These are phyloP conservation scores for Auricularia cornea DNA, from an alignment of 768 basidiomycete species.

Conservation along the genomic window DNA sequence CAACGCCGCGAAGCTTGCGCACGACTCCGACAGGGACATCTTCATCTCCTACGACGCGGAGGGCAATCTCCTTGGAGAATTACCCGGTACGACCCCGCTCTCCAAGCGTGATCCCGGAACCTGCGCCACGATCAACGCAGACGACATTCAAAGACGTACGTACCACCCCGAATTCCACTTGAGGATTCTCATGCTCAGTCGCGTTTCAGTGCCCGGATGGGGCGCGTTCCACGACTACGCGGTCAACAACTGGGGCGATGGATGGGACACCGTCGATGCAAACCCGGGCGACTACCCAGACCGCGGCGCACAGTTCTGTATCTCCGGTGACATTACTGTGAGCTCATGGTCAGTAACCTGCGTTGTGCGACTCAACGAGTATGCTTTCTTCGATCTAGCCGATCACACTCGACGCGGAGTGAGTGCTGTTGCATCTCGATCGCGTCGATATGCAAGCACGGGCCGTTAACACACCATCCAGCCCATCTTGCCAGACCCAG, in stretches of 20 bases:
- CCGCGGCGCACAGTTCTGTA: not conserved
- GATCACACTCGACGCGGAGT: not conserved
- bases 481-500: not conserved
- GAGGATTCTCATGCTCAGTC: no score
- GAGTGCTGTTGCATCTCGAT: not conserved
- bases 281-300: not conserved
- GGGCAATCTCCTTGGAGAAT: not conserved
- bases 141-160: not conserved
- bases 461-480: not conserved
- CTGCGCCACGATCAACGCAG: not conserved
- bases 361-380: not conserved
- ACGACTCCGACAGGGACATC: not conserved
- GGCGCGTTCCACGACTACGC: not conserved
- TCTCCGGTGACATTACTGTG: not conserved
- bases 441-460: no score
- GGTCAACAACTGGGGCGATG: not conserved
- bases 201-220: no score
- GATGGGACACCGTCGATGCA: not conserved
- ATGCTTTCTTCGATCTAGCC: not conserved
- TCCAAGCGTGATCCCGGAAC: not conserved
- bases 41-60: not conserved
- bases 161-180: no score
- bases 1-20: not conserved
- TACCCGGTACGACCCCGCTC: not conserved
- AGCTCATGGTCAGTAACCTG: not conserved